A percentile compares a stretch with the other conserved stretches of the same genome.
phyloP scores from a whole-genome alignment of 768 basidiomycete genomes.

The Clitopilus hobsonii region DNA sequence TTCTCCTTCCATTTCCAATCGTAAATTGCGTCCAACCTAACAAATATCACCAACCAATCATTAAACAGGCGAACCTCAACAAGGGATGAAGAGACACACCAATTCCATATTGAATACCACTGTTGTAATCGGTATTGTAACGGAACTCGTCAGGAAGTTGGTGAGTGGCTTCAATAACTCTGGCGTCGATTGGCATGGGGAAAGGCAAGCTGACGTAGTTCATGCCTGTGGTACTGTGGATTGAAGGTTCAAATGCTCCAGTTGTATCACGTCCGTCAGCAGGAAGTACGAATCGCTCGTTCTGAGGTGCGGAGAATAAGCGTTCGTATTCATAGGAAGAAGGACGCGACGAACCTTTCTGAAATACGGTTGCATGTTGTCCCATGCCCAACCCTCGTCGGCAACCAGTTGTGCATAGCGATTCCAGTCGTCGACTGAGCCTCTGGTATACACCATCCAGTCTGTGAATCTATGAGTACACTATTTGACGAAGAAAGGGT shows the following conservation, averaged over 20 bases:
- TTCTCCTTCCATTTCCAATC: slow-evolving; percentile 7
- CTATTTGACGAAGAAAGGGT: background rate
- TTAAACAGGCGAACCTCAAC: background rate
- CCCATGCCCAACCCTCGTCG: slow-evolving; percentile 24
- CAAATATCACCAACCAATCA: slow-evolving; percentile 2
- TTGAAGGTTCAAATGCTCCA: slow-evolving; percentile 23
- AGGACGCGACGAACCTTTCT: background rate
- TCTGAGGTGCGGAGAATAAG: slow-evolving; percentile 14
- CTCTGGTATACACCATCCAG: slow-evolving; percentile 13
- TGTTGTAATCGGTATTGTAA: slow-evolving; percentile 18
- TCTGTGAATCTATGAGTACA: slow-evolving; percentile 3
- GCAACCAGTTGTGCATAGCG: slow-evolving; percentile 9
- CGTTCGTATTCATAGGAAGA: background rate
- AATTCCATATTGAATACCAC: slow-evolving; percentile 16
- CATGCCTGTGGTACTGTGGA: slow-evolving; percentile 24
- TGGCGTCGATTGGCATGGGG: slow-evolving; percentile 19
- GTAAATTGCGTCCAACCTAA: slow-evolving; percentile 18
- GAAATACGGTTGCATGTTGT: slow-evolving; percentile 20
- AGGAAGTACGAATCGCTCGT: slow-evolving; percentile 15
- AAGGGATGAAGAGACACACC: slow-evolving; percentile 8
- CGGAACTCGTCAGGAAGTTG: slow-evolving; percentile 19
- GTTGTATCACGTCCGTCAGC: slow-evolving; percentile 25
- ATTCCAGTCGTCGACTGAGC: slow-evolving; percentile 11
- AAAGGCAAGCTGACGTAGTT: slow-evolving; percentile 22
- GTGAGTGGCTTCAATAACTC: slow-evolving; percentile 25